Percentiles rank a stretch among this genome's conserved stretches.
These are phyloP conservation scores for Acanthamoeba sp. DNA, from an alignment of 208 protist species.

Conservation along the genomic window DNA sequence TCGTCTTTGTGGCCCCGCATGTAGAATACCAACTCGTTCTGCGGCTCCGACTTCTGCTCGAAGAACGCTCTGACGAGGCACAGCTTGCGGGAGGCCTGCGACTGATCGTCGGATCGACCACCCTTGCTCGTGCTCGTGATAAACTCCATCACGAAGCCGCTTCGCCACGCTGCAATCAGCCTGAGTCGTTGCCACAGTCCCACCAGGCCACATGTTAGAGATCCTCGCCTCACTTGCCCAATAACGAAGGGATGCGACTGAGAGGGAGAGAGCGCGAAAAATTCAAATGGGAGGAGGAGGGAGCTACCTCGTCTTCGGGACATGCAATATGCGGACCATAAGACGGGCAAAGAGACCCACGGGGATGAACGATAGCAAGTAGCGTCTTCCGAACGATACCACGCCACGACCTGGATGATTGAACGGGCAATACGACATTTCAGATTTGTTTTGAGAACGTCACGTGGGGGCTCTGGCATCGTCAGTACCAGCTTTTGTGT, in stretches of 20 bases:
- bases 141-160: conserved; percentile 10
- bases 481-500: neutral
- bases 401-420: conserved; percentile 28
- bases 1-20: conserved; percentile 37
- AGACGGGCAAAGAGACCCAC: conserved; percentile 51
- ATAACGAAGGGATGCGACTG: too few relatives aligned
- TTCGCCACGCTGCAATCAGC: conserved; percentile 16
- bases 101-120: neutral
- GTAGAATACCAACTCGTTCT: neutral
- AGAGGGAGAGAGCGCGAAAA: too few relatives aligned
- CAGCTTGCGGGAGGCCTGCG: neutral
- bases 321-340: conserved; percentile 68
- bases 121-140: neutral
- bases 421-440: too few relatives aligned
- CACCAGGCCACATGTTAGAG: neutral
- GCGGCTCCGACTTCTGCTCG: conserved; percentile 1
- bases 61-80: conserved; percentile 32
- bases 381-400: conserved; percentile 2
- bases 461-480: too few relatives aligned
- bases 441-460: too few relatives aligned
- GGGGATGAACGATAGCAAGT: conserved; percentile 51
- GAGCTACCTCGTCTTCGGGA: conserved; percentile 45
- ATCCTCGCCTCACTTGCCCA: neutral
- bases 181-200: neutral
- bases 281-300: neutral